phyloP scores from a whole-genome alignment of 257 asterid genomes.

The Rhazya stricta region DNA sequence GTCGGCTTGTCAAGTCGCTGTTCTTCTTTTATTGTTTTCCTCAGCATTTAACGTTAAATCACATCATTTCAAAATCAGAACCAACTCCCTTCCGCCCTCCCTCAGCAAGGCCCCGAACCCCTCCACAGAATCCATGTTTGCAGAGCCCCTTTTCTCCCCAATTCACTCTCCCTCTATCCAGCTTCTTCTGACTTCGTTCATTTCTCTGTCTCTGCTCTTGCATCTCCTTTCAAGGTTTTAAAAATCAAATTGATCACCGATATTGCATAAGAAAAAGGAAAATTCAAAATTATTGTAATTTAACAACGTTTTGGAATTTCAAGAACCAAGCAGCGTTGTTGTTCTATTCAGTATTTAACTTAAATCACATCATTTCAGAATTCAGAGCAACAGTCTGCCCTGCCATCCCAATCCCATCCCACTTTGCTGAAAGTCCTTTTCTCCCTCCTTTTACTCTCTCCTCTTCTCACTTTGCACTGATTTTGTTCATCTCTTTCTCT shows the following conservation, averaged over 20 bases:
- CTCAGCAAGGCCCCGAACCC: not conserved
- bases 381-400: too few species aligned
- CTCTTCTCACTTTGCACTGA: not conserved
- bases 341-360: too few species aligned
- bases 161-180: conserved; percentile 11
- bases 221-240: conserved; percentile 15
- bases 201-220: not conserved
- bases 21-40: conserved; percentile 21
- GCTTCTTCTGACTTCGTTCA: not conserved
- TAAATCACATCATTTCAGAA: too few species aligned
- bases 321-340: too few species aligned
- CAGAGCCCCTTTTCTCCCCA: not conserved
- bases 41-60: conserved; percentile 47
- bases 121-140: too few species aligned
- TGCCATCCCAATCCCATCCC: too few species aligned
- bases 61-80: conserved; percentile 43
- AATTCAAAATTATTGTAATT: too few species aligned
- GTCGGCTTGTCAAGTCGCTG: conserved; percentile 59
- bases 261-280: too few species aligned
- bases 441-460: conserved; percentile 8
- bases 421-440: not conserved
- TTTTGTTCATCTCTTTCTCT: not conserved
- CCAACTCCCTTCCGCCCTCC: conserved; percentile 9
- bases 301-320: too few species aligned
- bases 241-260: too few species aligned